Percentiles rank a stretch among this genome's conserved stretches.
phyloP scores from a whole-genome alignment of 495 filamentous ascomycete species.

The Hyaloscypha variabilis region DNA sequence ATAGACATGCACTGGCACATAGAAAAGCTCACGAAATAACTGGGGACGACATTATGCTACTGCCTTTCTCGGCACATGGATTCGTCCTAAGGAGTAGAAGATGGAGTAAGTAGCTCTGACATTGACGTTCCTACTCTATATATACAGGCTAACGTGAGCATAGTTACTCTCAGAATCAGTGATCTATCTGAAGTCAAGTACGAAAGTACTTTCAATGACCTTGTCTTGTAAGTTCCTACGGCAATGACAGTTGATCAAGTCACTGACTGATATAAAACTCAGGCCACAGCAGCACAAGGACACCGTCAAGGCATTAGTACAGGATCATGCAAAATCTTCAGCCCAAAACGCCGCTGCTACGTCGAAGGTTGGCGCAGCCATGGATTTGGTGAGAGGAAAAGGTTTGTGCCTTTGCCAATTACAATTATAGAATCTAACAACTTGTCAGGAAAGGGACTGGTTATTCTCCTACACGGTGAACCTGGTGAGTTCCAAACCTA shows the following conservation, averaged over 20 bases:
- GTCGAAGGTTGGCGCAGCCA: not conserved
- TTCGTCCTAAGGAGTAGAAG: slow-evolving; percentile 2
- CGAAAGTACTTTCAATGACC: not conserved
- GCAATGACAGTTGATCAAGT: too few relatives aligned
- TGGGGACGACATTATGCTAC: not conserved
- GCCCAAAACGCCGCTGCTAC: not conserved
- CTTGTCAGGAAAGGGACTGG: slow-evolving; percentile 1
- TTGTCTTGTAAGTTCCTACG: not conserved
- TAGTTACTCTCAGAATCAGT: slow-evolving; percentile 1
- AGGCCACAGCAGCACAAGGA: not conserved
- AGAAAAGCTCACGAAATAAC: not conserved
- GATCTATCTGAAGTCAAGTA: slow-evolving; percentile 11
- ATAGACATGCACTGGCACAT: not conserved
- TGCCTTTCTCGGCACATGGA: slow-evolving; percentile 5
- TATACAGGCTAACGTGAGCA: too few relatives aligned
- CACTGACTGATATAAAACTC: too few relatives aligned
- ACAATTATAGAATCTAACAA: not conserved
- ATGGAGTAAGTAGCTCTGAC: not conserved
- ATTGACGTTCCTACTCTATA: too few relatives aligned
- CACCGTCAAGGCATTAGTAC: slow-evolving; percentile 7
- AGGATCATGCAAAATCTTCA: not conserved
- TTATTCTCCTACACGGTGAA: slow-evolving; percentile 13
- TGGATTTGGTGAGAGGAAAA: slow-evolving; percentile 13
- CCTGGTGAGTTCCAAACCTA: not conserved
- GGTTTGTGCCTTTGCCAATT: not conserved